A percentile compares a stretch with the other conserved stretches of the same genome.
phyloP scores from a whole-genome alignment of 2,329 filamentous ascomycete genomes.

The Alternaria triticina region DNA sequence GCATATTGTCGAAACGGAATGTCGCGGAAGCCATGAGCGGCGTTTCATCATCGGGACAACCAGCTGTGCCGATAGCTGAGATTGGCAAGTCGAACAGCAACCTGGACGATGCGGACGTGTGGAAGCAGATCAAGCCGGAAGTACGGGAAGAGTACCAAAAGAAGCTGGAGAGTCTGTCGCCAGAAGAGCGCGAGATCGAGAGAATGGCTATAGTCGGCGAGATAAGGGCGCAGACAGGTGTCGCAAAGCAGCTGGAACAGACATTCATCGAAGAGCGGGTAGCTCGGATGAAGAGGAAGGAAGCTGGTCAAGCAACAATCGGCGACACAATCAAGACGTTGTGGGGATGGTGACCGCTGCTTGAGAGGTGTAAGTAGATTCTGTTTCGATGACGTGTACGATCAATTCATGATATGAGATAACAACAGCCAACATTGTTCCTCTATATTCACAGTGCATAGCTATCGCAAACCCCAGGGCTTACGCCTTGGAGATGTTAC shows the following conservation, averaged over 20 bases:
- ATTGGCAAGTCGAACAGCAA: neutral
- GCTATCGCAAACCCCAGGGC: no score
- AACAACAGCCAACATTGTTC: neutral
- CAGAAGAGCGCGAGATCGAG: constrained; percentile 44
- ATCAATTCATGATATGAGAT: neutral
- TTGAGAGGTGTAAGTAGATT: constrained; percentile 3
- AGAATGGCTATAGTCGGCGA: constrained; percentile 44
- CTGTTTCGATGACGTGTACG: constrained; percentile 13
- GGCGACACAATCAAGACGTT: constrained; percentile 47
- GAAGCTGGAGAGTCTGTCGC: constrained; percentile 36
- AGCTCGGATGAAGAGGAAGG: constrained; percentile 43
- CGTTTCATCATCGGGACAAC: constrained; percentile 12
- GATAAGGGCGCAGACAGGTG: constrained; percentile 36
- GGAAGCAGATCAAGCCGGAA: constrained; percentile 41
- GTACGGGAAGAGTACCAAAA: constrained; percentile 42
- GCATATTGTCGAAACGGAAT: constrained; percentile 56
- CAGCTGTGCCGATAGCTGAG: constrained; percentile 8
- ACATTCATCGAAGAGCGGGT: constrained; percentile 45
- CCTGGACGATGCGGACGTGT: constrained; percentile 31
- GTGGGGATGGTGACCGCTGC: constrained; percentile 43
- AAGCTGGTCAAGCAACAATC: constrained; percentile 45
- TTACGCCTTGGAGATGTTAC: no score
- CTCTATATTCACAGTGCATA: neutral
- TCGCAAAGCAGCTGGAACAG: constrained; percentile 42
- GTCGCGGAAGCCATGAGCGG: constrained; percentile 34